phyloP scores from a whole-genome alignment of 2,329 filamentous ascomycete genomes.

The Pseudopyrenochaeta lycopersici region DNA sequence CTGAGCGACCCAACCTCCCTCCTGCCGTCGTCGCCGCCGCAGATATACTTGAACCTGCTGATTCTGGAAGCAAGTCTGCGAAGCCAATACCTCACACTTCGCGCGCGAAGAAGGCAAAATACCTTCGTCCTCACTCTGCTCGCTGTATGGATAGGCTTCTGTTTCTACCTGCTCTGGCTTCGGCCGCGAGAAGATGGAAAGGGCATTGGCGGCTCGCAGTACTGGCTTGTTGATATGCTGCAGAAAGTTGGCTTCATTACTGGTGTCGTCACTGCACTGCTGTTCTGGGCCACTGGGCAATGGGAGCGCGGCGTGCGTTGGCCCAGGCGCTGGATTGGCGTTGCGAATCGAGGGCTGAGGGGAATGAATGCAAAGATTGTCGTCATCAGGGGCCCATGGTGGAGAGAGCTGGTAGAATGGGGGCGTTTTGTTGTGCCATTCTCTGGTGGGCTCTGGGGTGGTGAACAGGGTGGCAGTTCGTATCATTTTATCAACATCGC shows the following conservation, averaged over 20 bases:
- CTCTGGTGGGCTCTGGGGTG: constrained; percentile 53
- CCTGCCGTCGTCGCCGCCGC: constrained; percentile 88
- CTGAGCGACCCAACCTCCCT: constrained; percentile 76
- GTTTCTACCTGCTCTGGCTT: constrained; percentile 90
- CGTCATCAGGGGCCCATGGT: constrained; percentile 82
- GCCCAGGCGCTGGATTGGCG: constrained; percentile 89
- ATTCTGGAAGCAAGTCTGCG: constrained; percentile 95
- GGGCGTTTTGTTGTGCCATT: constrained; percentile 81
- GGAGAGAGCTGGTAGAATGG: constrained; percentile 77
- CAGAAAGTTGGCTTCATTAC: constrained; percentile 94
- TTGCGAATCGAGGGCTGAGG: constrained; percentile 88
- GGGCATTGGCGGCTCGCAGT: constrained; percentile 90
- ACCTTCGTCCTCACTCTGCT: constrained; percentile 89
- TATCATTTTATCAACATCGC: constrained; percentile 80
- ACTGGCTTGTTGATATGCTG: constrained; percentile 91
- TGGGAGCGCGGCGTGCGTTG: constrained; percentile 96
- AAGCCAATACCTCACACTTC: constrained; percentile 89
- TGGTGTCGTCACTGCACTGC: constrained; percentile 82
- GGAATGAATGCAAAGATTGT: constrained; percentile 97
- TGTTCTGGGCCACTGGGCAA: constrained; percentile 95
- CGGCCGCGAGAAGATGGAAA: constrained; percentile 95
- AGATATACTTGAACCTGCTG: constrained; percentile 97
- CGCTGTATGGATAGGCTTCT: constrained; percentile 80
- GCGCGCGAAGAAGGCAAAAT: constrained; percentile 87
- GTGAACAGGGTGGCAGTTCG: constrained; percentile 67